Base-by-base conservation (phyloP, 768 basidiomycete genomes). In the Collybiopsis confluens region DNA sequence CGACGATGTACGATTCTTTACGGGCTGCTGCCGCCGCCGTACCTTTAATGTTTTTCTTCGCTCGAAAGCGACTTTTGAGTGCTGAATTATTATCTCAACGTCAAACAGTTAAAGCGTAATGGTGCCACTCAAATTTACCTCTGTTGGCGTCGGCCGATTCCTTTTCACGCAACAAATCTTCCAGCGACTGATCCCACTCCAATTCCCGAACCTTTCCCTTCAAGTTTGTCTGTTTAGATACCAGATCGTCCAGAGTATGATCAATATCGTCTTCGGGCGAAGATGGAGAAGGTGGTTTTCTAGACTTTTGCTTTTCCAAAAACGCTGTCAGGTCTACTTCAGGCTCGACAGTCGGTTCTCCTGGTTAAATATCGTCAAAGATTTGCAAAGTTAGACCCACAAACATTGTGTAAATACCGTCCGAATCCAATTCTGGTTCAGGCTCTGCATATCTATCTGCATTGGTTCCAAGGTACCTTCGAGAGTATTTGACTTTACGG, bases 371-470 rank as follows among this genome's bases (percentile, higher is more conserved):
- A 26, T 26, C n/a, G 28, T 41, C 15, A 11, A 36, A 8, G 43
- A 26, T 23, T 33, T 37, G 51, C 35, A 3, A 36, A 5, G 47
- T 9, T n/a, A 43, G 27, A 15, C 33, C 1, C 2, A 24, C 23
- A 16, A 24, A 10, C 30, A 33, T 21, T 35, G 13, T n/a, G n/a
- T 40, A 63, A 74, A 21, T 60, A 86, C 89, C 88, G 65, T 90
- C 86, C 1, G 85, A 83, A 61, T 79, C 83, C 23, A 88, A 69
- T 59, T 86, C 82, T 2, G 82, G 82, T 54, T 82, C 85, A 18
- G 79, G 78, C 67, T 91, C 89, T 15, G 62, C 75, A 62, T 92
- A 92, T 48, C 89, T 75, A 73, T 90, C 88, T 0, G 74, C 83
- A 62, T 92, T 92, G 3, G 85, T 77, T 3, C 75, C 82, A 15